Percentiles rank a stretch among this genome's conserved stretches.
Conservation (phyloP, 192 early-diverging fungal genomes). For the Dimargaris verticillata region DNA sequence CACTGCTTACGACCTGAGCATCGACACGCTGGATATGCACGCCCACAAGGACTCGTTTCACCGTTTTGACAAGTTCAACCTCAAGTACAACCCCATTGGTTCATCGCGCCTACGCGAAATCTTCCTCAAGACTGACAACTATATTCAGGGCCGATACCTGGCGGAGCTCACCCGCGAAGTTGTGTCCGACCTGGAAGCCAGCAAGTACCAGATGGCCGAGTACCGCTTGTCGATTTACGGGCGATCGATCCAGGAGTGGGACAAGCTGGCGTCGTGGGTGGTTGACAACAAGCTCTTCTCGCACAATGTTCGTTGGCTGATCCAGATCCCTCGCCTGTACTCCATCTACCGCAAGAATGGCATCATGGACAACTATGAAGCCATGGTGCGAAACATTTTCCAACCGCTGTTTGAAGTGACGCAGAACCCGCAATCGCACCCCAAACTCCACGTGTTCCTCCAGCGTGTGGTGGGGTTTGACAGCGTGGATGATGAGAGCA, state of each 20-base stretch:
- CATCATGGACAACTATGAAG: slow-evolving; percentile 50
- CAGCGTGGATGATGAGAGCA: slow-evolving; percentile 87
- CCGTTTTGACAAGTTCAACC: slow-evolving; percentile 92
- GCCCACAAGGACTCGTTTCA: slow-evolving; percentile 93
- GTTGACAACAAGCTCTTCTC: slow-evolving; percentile 81
- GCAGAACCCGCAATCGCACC: slow-evolving; percentile 63
- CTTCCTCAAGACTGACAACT: slow-evolving; percentile 93
- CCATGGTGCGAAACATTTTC: slow-evolving; percentile 67
- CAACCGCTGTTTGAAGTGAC: slow-evolving; percentile 87
- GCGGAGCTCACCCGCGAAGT: slow-evolving; percentile 91
- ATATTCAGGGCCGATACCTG: slow-evolving; percentile 66
- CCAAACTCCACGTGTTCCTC: slow-evolving; percentile 81
- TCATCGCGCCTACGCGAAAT: slow-evolving; percentile 88
- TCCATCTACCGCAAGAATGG: slow-evolving; percentile 58
- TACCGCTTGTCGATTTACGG: slow-evolving; percentile 92
- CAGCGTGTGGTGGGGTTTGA: slow-evolving; percentile 92
- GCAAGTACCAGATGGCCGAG: slow-evolving; percentile 91
- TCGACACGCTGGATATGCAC: slow-evolving; percentile 95
- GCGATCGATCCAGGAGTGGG: slow-evolving; percentile 69
- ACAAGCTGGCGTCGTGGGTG: slow-evolving; percentile 85
- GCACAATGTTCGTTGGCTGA: slow-evolving; percentile 86
- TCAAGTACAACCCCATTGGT: slow-evolving; percentile 91
- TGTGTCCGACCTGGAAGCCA: slow-evolving; percentile 70
- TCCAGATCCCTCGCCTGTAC: slow-evolving; percentile 86
- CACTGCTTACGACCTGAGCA: slow-evolving; percentile 83